These are phyloP conservation scores for Populus hybrid DNA, from an alignment of 441 rosid genomes.

Conservation along the genomic window DNA sequence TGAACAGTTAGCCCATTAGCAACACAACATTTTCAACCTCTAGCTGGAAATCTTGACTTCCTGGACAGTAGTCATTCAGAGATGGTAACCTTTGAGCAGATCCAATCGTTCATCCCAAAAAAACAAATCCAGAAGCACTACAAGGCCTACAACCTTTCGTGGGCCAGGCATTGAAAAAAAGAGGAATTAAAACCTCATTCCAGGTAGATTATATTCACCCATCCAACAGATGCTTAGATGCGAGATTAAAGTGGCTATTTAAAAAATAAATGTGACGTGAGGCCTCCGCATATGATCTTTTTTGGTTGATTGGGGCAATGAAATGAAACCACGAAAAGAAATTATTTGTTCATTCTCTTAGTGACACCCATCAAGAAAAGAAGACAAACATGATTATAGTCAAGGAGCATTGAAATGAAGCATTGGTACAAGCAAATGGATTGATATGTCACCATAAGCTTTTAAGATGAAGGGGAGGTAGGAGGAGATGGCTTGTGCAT, in stretches of 20 bases:
- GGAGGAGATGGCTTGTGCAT: neutral
- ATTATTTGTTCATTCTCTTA: neutral
- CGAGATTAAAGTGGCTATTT: neutral
- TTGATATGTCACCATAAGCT: neutral
- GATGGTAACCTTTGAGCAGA: neutral
- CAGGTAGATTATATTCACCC: neutral
- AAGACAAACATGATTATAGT: neutral
- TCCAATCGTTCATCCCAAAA: neutral
- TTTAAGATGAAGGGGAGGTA: neutral
- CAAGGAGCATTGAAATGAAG: neutral
- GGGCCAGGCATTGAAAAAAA: too few species aligned
- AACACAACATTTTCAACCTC: neutral
- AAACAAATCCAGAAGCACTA: neutral
- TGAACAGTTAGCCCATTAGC: neutral
- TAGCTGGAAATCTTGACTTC: neutral
- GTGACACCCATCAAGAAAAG: neutral
- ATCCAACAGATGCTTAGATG: neutral
- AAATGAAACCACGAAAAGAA: neutral
- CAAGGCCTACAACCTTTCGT: neutral
- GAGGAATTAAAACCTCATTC: neutral
- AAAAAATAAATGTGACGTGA: neutral
- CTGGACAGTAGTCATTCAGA: neutral
- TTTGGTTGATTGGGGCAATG: neutral
- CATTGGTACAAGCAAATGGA: neutral
- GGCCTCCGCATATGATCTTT: too few species aligned